phyloP scores from a whole-genome alignment of 805 yeast species.

The Cyberlindnera galapagoensis region DNA sequence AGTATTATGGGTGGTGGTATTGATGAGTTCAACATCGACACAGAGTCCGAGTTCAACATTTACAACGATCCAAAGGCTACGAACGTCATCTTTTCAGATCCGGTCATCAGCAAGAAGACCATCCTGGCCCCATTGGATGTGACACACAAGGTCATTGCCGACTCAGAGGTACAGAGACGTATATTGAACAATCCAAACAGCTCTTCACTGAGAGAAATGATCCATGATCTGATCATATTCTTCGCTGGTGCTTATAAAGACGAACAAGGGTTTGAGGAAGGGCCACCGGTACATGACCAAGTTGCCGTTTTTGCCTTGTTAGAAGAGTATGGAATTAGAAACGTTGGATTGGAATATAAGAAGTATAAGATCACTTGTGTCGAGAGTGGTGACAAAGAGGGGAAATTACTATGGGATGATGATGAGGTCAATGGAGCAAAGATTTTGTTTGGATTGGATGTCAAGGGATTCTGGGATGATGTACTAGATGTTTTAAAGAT shows the following conservation, averaged over 20 bases:
- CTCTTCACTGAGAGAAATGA: conserved; percentile 44
- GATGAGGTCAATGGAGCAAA: conserved; percentile 25
- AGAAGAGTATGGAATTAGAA: conserved; percentile 20
- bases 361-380: conserved; percentile 10
- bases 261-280: conserved; percentile 36
- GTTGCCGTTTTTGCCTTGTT: conserved; percentile 58
- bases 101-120: conserved; percentile 37
- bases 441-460: conserved; percentile 33
- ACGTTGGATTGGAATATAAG: conserved; percentile 7
- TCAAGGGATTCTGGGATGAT: conserved; percentile 39
- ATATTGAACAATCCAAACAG: conserved; percentile 30
- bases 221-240: conserved; percentile 46
- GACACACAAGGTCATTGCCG: conserved; percentile 60
- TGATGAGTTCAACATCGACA: conserved; percentile 24
- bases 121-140: conserved; percentile 61
- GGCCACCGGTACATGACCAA: conserved; percentile 83
- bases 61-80: conserved; percentile 77
- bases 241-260: conserved; percentile 40
- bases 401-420: conserved; percentile 11
- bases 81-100: conserved; percentile 42
- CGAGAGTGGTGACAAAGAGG: conserved; percentile 25
- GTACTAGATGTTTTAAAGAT: conserved; percentile 20
- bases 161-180: conserved; percentile 30
- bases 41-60: conserved; percentile 69
- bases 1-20: conserved; percentile 76